These are phyloP conservation scores for Amyloporia xantha DNA, from an alignment of 768 basidiomycete species.

Conservation along the genomic window DNA sequence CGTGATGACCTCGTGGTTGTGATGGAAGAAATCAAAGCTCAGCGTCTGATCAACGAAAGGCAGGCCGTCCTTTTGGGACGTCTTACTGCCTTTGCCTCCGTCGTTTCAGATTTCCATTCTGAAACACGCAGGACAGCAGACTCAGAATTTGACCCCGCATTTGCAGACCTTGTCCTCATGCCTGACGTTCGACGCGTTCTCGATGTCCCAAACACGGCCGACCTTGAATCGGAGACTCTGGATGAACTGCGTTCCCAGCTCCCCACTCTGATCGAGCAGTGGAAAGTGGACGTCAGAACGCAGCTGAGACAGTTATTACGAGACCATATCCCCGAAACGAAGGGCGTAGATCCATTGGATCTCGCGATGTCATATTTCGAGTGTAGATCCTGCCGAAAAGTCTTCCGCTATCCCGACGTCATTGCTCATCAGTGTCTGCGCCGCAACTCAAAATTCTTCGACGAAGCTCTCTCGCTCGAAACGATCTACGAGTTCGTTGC, in stretches of 20 bases:
- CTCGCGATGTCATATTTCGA: neutral
- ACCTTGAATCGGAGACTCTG: neutral
- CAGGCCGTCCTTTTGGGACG: neutral
- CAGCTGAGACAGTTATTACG: neutral
- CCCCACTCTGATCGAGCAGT: neutral
- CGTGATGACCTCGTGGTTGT: neutral
- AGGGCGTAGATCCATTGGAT: neutral
- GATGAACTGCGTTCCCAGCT: neutral
- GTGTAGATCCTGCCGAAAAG: neutral
- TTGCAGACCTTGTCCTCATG: slow-evolving; percentile 6
- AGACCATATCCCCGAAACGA: neutral
- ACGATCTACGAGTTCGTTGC: neutral
- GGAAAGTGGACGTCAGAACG: neutral
- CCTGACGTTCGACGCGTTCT: neutral
- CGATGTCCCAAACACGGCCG: neutral
- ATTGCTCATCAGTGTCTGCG: neutral
- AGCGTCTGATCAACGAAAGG: slow-evolving; percentile 1
- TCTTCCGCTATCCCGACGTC: neutral
- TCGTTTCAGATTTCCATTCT: neutral
- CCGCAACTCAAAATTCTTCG: neutral
- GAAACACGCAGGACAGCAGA: neutral
- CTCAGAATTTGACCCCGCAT: neutral
- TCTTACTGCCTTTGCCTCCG: neutral
- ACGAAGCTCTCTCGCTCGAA: neutral
- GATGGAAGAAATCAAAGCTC: slow-evolving; percentile 2